Evolutionary conservation across 352 stramenopile genomes (phyloP).

Genomic region (Pythium apleroticum): DNA sequence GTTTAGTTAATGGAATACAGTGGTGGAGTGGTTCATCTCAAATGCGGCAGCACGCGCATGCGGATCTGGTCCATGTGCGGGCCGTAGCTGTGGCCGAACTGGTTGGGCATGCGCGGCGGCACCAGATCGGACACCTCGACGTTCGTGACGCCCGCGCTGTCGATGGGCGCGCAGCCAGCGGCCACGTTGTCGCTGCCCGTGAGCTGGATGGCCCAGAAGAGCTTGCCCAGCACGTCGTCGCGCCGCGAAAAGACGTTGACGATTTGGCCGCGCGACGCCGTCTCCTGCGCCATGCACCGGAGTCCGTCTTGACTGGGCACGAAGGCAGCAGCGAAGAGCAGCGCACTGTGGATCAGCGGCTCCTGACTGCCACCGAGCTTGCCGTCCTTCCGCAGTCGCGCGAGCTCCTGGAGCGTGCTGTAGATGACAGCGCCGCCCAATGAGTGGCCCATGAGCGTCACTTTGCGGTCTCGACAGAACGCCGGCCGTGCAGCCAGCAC

Average conservation of each 20-base stretch:
- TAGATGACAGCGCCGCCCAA: constrained; percentile 76
- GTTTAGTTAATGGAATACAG: not conserved
- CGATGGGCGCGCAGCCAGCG: constrained; percentile 44
- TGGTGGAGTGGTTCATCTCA: constrained; percentile 17
- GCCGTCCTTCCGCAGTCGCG: constrained; percentile 33
- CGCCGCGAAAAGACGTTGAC: constrained; percentile 80
- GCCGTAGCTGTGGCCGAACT: constrained; percentile 82
- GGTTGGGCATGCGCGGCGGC: constrained; percentile 50
- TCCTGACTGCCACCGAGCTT: not conserved
- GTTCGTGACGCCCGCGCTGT: constrained; percentile 35
- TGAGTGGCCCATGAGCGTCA: constrained; percentile 80
- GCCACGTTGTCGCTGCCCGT: constrained; percentile 35
- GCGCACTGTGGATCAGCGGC: constrained; percentile 45
- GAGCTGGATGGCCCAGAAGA: constrained; percentile 76
- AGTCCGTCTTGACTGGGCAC: constrained; percentile 42
- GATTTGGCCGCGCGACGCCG: constrained; percentile 49
- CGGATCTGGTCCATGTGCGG: constrained; percentile 67
- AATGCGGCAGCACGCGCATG: constrained; percentile 44
- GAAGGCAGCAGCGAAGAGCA: constrained; percentile 78
- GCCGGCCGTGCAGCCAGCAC: constrained; percentile 55
- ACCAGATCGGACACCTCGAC: constrained; percentile 76
- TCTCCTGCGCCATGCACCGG: constrained; percentile 32
- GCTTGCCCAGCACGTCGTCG: constrained; percentile 69
- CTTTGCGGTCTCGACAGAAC: constrained; percentile 47
- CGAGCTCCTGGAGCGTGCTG: constrained; percentile 68